Evolutionary conservation across 208 protist genomes (phyloP).

Genomic region (Tritrichomonas foetus): DNA sequence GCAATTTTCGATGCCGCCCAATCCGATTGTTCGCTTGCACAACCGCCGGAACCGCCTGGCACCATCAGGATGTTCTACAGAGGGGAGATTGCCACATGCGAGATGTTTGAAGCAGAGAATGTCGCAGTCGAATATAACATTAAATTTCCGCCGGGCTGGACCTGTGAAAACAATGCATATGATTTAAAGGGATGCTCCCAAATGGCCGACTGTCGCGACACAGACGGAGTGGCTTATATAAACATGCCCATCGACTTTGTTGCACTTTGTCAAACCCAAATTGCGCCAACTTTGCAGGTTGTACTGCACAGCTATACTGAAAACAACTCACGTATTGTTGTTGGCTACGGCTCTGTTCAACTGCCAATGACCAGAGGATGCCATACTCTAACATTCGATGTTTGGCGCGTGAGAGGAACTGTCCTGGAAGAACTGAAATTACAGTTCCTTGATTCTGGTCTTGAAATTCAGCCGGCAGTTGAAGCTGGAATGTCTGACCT

Average conservation of each 20-base stretch:
- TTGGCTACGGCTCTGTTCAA: not conserved
- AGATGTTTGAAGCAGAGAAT: not conserved
- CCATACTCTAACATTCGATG: not conserved
- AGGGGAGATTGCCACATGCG: not conserved
- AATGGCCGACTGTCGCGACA: not conserved
- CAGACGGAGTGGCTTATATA: not conserved
- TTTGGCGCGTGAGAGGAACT: not conserved
- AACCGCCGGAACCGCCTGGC: not conserved
- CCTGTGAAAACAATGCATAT: not conserved
- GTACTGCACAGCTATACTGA: not conserved
- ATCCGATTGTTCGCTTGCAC: not conserved
- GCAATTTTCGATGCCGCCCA: not conserved
- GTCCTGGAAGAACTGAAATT: conserved; percentile 23
- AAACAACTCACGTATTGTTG: not conserved
- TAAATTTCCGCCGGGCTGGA: not conserved
- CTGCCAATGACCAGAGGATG: not conserved
- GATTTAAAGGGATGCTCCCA: not conserved
- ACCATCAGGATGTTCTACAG: conserved; percentile 7
- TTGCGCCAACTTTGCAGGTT: not conserved
- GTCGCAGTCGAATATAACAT: conserved; percentile 14
- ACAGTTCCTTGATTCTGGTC: not conserved
- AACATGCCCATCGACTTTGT: conserved; percentile 6
- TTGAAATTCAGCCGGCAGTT: not conserved
- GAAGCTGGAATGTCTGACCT: not conserved
- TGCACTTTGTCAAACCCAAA: not conserved